Evolutionary conservation across 2,329 filamentous ascomycete species (phyloP).

Genomic region (Aureobasidium subglaciale): DNA sequence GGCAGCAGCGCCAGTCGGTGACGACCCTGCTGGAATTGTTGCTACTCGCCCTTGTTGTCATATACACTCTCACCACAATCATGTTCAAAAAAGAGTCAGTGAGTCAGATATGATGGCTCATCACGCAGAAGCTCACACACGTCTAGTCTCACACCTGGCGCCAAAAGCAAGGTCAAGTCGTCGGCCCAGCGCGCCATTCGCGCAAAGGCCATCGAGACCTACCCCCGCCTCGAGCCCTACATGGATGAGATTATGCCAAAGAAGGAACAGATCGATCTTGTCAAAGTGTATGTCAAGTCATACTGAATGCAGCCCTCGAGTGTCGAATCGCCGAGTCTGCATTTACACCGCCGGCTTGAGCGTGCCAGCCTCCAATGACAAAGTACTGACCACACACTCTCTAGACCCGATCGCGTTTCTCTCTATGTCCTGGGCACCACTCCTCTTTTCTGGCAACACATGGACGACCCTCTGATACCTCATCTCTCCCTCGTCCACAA

Average conservation of each 20-base stretch:
- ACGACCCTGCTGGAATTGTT: constrained; percentile 4
- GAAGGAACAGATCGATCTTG: constrained; percentile 79
- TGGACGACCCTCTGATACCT: constrained; percentile 69
- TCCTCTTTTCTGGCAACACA: constrained; percentile 88
- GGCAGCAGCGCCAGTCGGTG: constrained; percentile 13
- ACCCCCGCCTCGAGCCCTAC: constrained; percentile 75
- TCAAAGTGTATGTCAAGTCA: constrained; percentile 61
- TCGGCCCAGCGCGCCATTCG: constrained; percentile 85
- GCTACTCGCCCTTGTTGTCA: not conserved
- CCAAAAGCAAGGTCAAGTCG: constrained; percentile 96
- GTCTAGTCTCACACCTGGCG: constrained; percentile 62
- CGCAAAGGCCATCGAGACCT: constrained; percentile 71
- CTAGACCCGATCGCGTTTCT: constrained; percentile 72
- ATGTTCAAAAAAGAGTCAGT: constrained; percentile 95
- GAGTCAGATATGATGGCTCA: constrained; percentile 1
- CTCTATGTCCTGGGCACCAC: constrained; percentile 75
- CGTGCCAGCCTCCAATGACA: not conserved
- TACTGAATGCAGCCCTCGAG: not conserved
- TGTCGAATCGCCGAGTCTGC: not conserved
- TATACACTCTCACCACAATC: constrained; percentile 25
- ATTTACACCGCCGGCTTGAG: too few relatives aligned
- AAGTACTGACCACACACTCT: not conserved
- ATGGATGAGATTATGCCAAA: constrained; percentile 95
- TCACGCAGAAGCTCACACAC: constrained; percentile 15
- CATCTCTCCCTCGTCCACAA: constrained; percentile 85